Conservation (phyloP, 2,329 filamentous ascomycete genomes). For the Hypoxylon sp. region DNA sequence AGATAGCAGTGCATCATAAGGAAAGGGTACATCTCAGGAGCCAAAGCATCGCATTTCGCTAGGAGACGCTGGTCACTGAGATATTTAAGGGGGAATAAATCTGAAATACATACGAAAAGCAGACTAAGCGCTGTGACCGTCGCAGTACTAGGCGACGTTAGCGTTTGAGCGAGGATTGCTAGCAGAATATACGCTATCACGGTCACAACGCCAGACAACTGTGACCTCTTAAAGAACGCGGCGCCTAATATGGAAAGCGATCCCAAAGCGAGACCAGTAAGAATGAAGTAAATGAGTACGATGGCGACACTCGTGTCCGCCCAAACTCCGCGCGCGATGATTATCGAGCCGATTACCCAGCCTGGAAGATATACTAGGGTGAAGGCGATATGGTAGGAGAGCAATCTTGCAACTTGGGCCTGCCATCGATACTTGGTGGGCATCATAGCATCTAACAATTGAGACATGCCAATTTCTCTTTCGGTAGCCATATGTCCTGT, state of each 20-base stretch:
- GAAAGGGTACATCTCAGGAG: not conserved
- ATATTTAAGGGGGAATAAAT: not conserved
- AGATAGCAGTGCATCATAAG: not conserved
- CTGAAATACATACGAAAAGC: conserved; percentile 68
- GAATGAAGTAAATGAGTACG: conserved; percentile 80
- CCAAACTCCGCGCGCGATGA: conserved; percentile 76
- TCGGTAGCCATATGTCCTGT: conserved; percentile 89
- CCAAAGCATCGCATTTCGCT: not conserved
- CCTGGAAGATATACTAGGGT: conserved; percentile 84
- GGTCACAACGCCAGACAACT: conserved; percentile 86
- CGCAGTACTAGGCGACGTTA: conserved; percentile 73
- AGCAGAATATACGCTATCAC: conserved; percentile 81
- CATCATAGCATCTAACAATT: conserved; percentile 93
- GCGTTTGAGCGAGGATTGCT: conserved; percentile 85
- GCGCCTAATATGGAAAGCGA: conserved; percentile 87
- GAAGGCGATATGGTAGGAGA: conserved; percentile 86
- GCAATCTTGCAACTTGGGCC: conserved; percentile 81
- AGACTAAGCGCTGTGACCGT: conserved; percentile 79
- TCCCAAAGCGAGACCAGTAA: conserved; percentile 82
- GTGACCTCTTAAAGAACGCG: conserved; percentile 87
- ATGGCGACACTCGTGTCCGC: conserved; percentile 73
- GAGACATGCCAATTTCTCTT: conserved; percentile 88
- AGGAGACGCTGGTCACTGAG: not conserved
- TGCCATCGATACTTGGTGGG: conserved; percentile 81
- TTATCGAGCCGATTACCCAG: conserved; percentile 83